Evolutionary conservation across 805 yeast species (phyloP).

Genomic region (Danielia reshetovae): DNA sequence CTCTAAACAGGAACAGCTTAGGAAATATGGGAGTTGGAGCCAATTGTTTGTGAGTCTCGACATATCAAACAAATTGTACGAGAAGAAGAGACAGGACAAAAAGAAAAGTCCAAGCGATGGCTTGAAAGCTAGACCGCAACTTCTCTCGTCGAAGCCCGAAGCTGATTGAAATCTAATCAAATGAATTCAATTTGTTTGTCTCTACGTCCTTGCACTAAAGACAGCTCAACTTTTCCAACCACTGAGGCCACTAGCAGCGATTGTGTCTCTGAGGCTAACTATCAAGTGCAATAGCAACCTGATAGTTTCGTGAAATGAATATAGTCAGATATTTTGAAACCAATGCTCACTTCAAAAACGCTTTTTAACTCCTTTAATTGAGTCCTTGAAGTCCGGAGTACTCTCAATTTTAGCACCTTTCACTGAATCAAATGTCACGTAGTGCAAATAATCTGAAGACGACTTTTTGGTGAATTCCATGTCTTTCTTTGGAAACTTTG

Average conservation of each 20-base stretch:
- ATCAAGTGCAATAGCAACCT: no score
- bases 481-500: background rate
- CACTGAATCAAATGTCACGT: constrained; percentile 41
- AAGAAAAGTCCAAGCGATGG: constrained; percentile 10
- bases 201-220: no score
- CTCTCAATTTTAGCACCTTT: constrained; percentile 40
- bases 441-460: constrained; percentile 45
- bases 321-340: no score
- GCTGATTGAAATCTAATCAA: constrained; percentile 16
- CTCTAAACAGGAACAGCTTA: no score
- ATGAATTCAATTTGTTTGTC: no score
- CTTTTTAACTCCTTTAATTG: constrained; percentile 15
- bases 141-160: constrained; percentile 18
- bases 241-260: no score
- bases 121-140: constrained; percentile 12
- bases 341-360: constrained; percentile 1
- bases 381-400: constrained; percentile 37
- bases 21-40: no score
- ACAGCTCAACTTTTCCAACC: no score
- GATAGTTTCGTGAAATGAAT: no score
- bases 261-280: no score
- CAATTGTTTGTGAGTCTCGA: no score
- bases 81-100: constrained; percentile 4
- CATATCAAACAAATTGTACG: no score
- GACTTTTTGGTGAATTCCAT: constrained; percentile 9